A percentile compares a stretch with the other conserved stretches of the same genome.
Evolutionary conservation across 768 basidiomycete species (phyloP).

Genomic region (Suillus variegatus): DNA sequence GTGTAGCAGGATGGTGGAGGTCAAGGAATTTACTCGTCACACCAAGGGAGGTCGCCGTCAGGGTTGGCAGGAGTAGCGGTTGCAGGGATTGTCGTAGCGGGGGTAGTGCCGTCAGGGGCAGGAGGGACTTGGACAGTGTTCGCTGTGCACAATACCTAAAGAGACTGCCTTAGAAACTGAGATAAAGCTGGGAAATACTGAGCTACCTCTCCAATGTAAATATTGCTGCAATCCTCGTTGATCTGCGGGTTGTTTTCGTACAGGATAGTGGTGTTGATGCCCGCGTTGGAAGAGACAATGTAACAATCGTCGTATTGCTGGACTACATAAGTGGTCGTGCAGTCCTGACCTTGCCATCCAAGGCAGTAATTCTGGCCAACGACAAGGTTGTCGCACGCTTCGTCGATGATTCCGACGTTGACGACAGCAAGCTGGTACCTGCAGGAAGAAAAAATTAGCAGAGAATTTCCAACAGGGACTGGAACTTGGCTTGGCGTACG

Average conservation of each 20-base stretch:
- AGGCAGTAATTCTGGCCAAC: conserved; percentile 60
- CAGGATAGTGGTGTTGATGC: conserved; percentile 56
- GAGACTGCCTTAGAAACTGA: background rate
- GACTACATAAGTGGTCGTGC: conserved; percentile 61
- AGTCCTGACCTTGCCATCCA: conserved; percentile 60
- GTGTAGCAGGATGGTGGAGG: background rate
- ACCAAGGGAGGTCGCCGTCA: conserved; percentile 49
- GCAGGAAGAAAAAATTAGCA: conserved; percentile 3
- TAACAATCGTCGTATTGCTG: conserved; percentile 58
- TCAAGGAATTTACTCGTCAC: conserved; percentile 41
- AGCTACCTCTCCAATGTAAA: conserved; percentile 77
- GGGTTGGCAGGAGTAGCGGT: conserved; percentile 28
- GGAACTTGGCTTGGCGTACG: conserved; percentile 42
- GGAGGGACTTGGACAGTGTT: conserved; percentile 44
- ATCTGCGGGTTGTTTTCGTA: conserved; percentile 77
- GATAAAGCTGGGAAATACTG: background rate
- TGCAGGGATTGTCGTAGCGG: conserved; percentile 32
- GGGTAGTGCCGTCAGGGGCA: conserved; percentile 33
- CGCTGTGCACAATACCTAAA: conserved; percentile 57
- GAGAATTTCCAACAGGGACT: background rate
- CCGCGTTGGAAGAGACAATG: conserved; percentile 37
- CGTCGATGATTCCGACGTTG: conserved; percentile 54
- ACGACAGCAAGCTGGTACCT: conserved; percentile 76
- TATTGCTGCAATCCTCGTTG: conserved; percentile 53
- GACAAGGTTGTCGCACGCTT: conserved; percentile 58